These are phyloP conservation scores for Fusarium cicatricum DNA, from an alignment of 2,329 filamentous ascomycete genomes.

Conservation along the genomic window DNA sequence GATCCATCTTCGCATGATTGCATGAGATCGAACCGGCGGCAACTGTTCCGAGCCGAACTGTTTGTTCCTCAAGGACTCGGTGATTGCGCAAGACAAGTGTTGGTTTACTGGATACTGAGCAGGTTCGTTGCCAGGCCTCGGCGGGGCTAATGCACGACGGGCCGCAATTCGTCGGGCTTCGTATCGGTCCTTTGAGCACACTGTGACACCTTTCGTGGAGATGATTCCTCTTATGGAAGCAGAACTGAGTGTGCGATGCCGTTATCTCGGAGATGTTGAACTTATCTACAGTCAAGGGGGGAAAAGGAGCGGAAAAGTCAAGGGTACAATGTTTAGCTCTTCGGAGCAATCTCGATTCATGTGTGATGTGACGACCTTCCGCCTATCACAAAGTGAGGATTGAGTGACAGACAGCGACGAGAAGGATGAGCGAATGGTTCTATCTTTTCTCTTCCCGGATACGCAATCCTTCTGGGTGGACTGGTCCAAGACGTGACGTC, in stretches of 20 bases:
- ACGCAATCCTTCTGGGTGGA: neutral
- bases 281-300: constrained; percentile 1
- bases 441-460: neutral
- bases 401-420: neutral
- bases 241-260: constrained; percentile 24
- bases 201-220: constrained; percentile 30
- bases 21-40: constrained; percentile 1
- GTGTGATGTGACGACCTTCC: constrained; percentile 18
- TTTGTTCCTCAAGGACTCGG: constrained; percentile 5
- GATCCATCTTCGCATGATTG: neutral
- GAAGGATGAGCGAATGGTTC: neutral
- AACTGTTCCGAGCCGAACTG: neutral
- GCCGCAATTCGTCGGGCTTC: neutral
- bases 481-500: constrained; percentile 10
- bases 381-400: constrained; percentile 2
- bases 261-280: constrained; percentile 8
- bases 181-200: constrained; percentile 30
- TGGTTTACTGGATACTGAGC: neutral
- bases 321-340: neutral
- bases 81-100: constrained; percentile 10
- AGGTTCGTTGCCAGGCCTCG: neutral
- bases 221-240: constrained; percentile 29
- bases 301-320: neutral
- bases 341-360: constrained; percentile 23
- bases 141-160: constrained; percentile 4